Base-by-base conservation (phyloP, 306 rosid genomes). In the Trichosanthes truncata region DNA sequence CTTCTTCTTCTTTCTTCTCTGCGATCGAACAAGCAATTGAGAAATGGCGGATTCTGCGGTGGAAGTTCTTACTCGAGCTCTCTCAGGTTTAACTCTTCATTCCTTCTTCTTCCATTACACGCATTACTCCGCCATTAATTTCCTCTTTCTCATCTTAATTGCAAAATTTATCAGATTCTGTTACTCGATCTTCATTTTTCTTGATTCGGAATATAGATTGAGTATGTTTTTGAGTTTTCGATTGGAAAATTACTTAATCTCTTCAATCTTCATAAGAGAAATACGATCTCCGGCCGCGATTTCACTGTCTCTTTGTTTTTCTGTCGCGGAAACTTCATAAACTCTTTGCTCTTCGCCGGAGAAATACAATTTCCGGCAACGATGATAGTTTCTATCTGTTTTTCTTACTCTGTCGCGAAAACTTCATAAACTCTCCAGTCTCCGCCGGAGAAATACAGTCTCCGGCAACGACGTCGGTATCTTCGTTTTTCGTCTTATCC, bases 41-140 rank as follows among this genome's bases (percentile, higher is more conserved):
- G 40, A 6, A 74, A 40, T 80, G 82, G 51, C 84, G 69, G 88
- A 83, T 82, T 66, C 77, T 35, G 94, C 87, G 10, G 18, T 93
- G 52, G 89, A 89, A 82, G 84, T 86, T 83, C 79, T 93, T 81
- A 88, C 84, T 82, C 80, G 84, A 45, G 98, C 99, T 77, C 87
- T 95, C 85, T 85, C 97, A 90, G 99, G 99, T 95, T 93, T 1
- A 79, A 73, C 9, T 46, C 40, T 31, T 4, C 43, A 20, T 14
- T 73, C 60, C 21, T 48, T 73, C 60, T 17, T 13, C 57, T 46
- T 71, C 3, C 57, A 63, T 63, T 63, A 10, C 66, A 4, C 40
- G n/a, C 18, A 40, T n/a, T 68, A 9, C 74, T 38, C 51, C 4
- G 74, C 15, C 45, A 69, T 69, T 41, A 23, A 69, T 43, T 61